A percentile compares a stretch with the other conserved stretches of the same genome.
Evolutionary conservation across 495 filamentous ascomycete species (phyloP).

Genomic region (Aspergillus bridgeri): DNA sequence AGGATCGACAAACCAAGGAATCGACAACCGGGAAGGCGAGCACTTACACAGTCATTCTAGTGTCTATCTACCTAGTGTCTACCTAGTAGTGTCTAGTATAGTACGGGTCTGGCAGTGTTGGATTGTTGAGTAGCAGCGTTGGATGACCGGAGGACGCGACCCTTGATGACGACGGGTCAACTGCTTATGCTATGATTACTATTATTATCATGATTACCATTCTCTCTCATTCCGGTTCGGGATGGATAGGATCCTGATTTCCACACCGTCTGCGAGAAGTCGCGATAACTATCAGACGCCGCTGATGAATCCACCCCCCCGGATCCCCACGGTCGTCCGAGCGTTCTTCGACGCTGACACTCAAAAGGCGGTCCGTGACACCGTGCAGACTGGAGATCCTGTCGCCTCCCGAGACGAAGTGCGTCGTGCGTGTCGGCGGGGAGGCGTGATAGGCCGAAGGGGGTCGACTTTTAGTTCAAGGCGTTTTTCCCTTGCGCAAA

Average conservation of each 20-base stretch:
- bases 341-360: constrained; percentile 19
- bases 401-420: constrained; percentile 22
- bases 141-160: not conserved
- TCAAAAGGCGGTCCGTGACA: constrained; percentile 27
- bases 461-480: not conserved
- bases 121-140: not conserved
- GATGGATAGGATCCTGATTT: not conserved
- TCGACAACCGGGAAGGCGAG: not conserved
- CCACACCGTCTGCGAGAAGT: no score
- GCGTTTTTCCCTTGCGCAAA: not conserved
- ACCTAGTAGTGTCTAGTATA: no score
- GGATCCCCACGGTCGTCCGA: constrained; percentile 14
- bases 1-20: constrained; percentile 1
- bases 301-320: not conserved
- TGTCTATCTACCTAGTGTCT: no score
- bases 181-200: no score
- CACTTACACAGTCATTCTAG: no score
- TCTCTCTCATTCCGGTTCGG: no score
- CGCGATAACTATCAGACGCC: no score
- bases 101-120: not conserved
- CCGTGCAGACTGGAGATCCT: constrained; percentile 18
- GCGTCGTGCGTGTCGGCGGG: not conserved
- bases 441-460: constrained; percentile 14
- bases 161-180: no score
- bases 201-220: no score